Evolutionary conservation across 2,329 filamentous ascomycete species (phyloP).

Genomic region (Clonostachys byssicola): DNA sequence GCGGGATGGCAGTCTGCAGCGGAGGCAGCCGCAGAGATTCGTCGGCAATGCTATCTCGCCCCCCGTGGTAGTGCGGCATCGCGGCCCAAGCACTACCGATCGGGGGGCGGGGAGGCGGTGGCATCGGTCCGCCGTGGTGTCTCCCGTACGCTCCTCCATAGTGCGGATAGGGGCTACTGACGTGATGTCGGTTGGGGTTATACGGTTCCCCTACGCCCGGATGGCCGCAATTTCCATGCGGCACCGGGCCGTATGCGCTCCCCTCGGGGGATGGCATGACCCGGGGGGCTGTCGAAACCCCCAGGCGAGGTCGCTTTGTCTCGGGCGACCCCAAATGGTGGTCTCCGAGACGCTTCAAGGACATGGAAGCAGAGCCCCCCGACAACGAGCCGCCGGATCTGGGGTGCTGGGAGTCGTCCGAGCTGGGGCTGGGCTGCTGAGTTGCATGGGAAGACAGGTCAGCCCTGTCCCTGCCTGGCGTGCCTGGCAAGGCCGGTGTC

Average conservation of each 20-base stretch:
- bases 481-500: too few relatives aligned
- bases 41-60: slow-evolving; percentile 12
- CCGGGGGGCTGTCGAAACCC: not conserved
- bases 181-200: slow-evolving; percentile 5
- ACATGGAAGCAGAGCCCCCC: too few relatives aligned
- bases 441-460: too few relatives aligned
- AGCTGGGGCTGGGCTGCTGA: too few relatives aligned
- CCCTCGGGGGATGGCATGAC: too few relatives aligned
- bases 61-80: slow-evolving; percentile 1
- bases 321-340: not conserved
- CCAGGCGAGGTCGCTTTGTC: not conserved
- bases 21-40: slow-evolving; percentile 51
- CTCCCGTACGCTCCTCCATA: slow-evolving; percentile 17
- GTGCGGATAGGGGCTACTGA: slow-evolving; percentile 18
- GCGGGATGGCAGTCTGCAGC: slow-evolving; percentile 37
- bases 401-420: slow-evolving; percentile 46
- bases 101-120: slow-evolving; percentile 48
- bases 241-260: too few relatives aligned
- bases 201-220: not conserved
- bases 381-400: not conserved
- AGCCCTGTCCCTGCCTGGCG: too few relatives aligned
- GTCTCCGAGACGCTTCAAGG: too few relatives aligned
- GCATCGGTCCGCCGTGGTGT: slow-evolving; percentile 33
- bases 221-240: not conserved
- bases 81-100: not conserved